Base-by-base conservation (phyloP, 352 stramenopile genomes). In the Hyaloperonospora arabidopsidis region DNA sequence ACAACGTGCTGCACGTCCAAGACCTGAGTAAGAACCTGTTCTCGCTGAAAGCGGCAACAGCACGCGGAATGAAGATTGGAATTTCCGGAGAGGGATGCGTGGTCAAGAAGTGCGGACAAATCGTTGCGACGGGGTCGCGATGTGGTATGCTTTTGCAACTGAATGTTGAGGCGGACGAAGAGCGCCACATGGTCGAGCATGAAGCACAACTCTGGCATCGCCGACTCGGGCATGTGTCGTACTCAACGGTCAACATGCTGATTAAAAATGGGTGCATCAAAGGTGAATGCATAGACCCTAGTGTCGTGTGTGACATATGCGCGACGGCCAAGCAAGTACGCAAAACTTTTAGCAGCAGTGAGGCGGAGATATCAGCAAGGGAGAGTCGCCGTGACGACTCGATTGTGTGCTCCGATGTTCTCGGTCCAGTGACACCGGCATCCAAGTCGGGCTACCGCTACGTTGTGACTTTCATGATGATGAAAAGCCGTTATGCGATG, bases 11-110 rank as follows among this genome's bases (percentile, higher is more conserved):
- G 5, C 36, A 43, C n/a, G 36, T 18, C 4, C 11, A 15, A n/a
- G 36, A 43, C 14, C 36, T 43, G 4, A 43, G n/a, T 6, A 15
- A 43, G n/a, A 18, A 43, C n/a, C n/a, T n/a, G n/a, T n/a, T n/a
- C n/a, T n/a, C n/a, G n/a, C n/a, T n/a, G n/a, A n/a, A n/a, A 14
- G 36, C 11, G 14, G 14, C 36, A n/a, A 18, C 36, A 43, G 36
- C 36, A 18, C 36, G 36, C n/a, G 14, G 36, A 18, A 43, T 43
- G n/a, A 43, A 43, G 36, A 43, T 43, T 43, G 36, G n/a, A n/a
- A n/a, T n/a, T n/a, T n/a, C n/a, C n/a, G n/a, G n/a, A n/a, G n/a
- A n/a, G n/a, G n/a, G n/a, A n/a, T n/a, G n/a, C n/a, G n/a, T n/a
- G n/a, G n/a, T n/a, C n/a, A 43, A 43, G 11, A 43, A 43, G 14